phyloP scores from a whole-genome alignment of 176 grass and related monocot genomes.

The Oryza nivara region DNA sequence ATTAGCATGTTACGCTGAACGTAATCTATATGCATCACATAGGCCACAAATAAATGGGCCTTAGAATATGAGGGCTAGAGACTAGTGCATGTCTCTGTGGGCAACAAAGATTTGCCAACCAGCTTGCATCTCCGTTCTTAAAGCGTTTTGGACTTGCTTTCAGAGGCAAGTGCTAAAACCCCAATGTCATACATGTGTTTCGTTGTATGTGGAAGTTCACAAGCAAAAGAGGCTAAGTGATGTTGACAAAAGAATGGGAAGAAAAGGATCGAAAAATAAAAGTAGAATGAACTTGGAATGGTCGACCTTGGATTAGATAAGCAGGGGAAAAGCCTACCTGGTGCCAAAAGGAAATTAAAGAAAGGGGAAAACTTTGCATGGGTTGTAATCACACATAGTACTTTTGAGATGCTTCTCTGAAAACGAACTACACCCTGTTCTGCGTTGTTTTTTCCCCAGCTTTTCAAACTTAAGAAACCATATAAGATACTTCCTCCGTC shows the following conservation, averaged over 20 bases:
- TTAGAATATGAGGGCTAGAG: neutral
- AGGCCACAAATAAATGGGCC: constrained; percentile 23
- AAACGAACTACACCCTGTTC: neutral
- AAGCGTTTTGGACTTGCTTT: constrained; percentile 15
- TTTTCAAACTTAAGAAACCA: neutral
- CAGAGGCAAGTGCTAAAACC: neutral
- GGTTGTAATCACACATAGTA: neutral
- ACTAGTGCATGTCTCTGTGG: constrained; percentile 34
- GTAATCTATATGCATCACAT: constrained; percentile 4
- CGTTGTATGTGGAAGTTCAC: neutral
- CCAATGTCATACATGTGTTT: neutral
- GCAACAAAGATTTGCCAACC: constrained; percentile 21
- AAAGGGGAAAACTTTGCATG: constrained; percentile 19
- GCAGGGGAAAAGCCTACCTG: constrained; percentile 1
- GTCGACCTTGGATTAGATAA: neutral
- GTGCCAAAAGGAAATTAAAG: constrained; percentile 11
- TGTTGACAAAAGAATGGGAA: constrained; percentile 27
- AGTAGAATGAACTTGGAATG: constrained; percentile 23
- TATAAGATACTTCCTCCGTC: neutral
- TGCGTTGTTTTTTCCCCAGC: neutral
- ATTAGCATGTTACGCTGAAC: neutral
- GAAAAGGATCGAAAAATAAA: constrained; percentile 18
- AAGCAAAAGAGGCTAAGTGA: constrained; percentile 17
- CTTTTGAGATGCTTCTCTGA: constrained; percentile 8
- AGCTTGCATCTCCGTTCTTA: neutral